These are phyloP conservation scores for Paspalum vaginatum DNA, from an alignment of 176 grass and related monocot species.

Conservation along the genomic window DNA sequence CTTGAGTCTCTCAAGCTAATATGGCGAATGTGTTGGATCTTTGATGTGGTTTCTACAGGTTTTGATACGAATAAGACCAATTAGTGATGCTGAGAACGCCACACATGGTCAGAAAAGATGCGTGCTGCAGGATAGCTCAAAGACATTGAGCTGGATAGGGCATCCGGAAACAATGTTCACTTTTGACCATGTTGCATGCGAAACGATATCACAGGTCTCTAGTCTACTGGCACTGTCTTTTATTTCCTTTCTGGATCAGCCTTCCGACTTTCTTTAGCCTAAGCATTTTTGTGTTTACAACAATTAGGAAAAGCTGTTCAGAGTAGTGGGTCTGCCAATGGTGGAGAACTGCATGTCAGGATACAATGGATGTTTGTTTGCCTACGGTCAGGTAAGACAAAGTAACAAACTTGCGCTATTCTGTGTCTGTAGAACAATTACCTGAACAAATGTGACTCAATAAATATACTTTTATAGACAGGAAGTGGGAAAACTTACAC, in stretches of 20 bases:
- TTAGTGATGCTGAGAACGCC: conserved; percentile 57
- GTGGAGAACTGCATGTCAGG: conserved; percentile 97
- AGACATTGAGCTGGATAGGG: conserved; percentile 76
- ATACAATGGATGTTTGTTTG: conserved; percentile 96
- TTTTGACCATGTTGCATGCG: conserved; percentile 89
- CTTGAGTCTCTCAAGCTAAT: background rate
- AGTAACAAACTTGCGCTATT: background rate
- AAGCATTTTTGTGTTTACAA: conserved; percentile 25
- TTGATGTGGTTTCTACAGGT: conserved; percentile 47
- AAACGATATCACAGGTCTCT: conserved; percentile 82
- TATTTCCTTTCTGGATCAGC: conserved; percentile 6
- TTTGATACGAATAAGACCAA: conserved; percentile 71
- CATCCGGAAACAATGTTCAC: conserved; percentile 83
- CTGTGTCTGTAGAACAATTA: background rate
- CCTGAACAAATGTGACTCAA: conserved; percentile 11
- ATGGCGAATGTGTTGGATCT: background rate
- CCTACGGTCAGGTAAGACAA: conserved; percentile 83
- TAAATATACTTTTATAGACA: conserved; percentile 50
- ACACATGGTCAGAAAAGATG: conserved; percentile 62
- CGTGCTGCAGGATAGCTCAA: conserved; percentile 82
- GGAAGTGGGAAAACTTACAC: conserved; percentile 96
- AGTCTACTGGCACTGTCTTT: conserved; percentile 21
- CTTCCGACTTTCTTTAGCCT: background rate
- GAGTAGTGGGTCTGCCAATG: conserved; percentile 84
- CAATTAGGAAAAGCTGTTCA: conserved; percentile 75